These are phyloP conservation scores for Puccinia hordei DNA, from an alignment of 1,284 basidiomycete species.

Conservation along the genomic window DNA sequence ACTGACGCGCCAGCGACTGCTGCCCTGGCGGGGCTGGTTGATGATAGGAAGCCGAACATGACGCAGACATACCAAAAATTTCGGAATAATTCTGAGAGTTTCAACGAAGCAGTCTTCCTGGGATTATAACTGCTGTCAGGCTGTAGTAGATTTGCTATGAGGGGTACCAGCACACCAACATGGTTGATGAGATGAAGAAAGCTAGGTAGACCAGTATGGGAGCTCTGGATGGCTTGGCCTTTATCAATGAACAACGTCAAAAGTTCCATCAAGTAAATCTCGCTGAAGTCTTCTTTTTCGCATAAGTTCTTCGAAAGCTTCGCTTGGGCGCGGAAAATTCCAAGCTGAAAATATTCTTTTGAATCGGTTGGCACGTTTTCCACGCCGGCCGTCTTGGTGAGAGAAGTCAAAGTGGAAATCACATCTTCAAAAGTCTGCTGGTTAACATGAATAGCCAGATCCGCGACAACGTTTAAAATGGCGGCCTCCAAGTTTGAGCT, in stretches of 20 bases:
- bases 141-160: constrained; percentile 83
- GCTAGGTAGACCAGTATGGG: constrained; percentile 64
- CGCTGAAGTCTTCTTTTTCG: constrained; percentile 72
- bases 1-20: constrained; percentile 72
- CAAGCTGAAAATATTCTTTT: constrained; percentile 75
- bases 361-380: constrained; percentile 59
- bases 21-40: constrained; percentile 64
- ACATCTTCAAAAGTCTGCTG: constrained; percentile 80
- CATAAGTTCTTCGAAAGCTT: constrained; percentile 76
- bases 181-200: constrained; percentile 53
- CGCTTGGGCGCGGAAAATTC: constrained; percentile 75
- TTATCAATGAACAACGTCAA: constrained; percentile 85
- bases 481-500: constrained; percentile 84
- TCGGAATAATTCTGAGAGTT: constrained; percentile 79
- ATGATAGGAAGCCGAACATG: constrained; percentile 73
- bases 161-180: constrained; percentile 67
- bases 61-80: constrained; percentile 93
- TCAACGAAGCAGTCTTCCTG: constrained; percentile 64
- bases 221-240: constrained; percentile 84
- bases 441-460: constrained; percentile 78
- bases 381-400: constrained; percentile 70
- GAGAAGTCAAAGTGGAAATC: constrained; percentile 78
- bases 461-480: constrained; percentile 86
- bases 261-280: constrained; percentile 79
- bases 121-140: constrained; percentile 73